Evolutionary conservation across 1,284 basidiomycete genomes (phyloP).

Genomic region (Apiotrichum gracile): DNA sequence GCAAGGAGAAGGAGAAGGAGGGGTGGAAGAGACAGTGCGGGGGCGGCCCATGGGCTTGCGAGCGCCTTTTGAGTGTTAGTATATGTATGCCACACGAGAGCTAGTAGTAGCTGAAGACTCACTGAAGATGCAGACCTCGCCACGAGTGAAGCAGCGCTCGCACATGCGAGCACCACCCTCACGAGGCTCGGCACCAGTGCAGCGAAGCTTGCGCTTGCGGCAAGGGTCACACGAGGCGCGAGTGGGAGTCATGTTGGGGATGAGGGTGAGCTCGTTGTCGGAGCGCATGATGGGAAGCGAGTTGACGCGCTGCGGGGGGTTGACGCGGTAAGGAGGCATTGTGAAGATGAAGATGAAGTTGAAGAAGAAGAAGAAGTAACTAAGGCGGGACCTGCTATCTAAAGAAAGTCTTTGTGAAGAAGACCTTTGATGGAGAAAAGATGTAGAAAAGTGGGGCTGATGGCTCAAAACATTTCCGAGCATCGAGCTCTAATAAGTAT

Average conservation of each 20-base stretch:
- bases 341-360: neutral
- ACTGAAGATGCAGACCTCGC: neutral
- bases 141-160: neutral
- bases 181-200: constrained; percentile 1
- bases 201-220: constrained; percentile 1
- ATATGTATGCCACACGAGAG: neutral
- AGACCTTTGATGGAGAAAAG: no score
- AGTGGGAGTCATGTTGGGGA: neutral
- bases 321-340: neutral
- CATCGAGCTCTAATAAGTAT: no score
- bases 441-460: no score
- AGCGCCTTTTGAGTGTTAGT: neutral
- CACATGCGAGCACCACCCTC: neutral
- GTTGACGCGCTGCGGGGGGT: neutral
- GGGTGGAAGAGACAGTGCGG: neutral
- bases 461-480: no score
- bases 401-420: no score
- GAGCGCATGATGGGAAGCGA: neutral
- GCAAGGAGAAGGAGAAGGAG: neutral
- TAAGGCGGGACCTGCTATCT: no score
- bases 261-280: neutral
- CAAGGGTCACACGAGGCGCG: neutral
- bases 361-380: no score
- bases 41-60: constrained; percentile 2
- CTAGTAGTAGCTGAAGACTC: neutral